phyloP scores from a whole-genome alignment of 345 rosid species.

The Pelargonium nanum region DNA sequence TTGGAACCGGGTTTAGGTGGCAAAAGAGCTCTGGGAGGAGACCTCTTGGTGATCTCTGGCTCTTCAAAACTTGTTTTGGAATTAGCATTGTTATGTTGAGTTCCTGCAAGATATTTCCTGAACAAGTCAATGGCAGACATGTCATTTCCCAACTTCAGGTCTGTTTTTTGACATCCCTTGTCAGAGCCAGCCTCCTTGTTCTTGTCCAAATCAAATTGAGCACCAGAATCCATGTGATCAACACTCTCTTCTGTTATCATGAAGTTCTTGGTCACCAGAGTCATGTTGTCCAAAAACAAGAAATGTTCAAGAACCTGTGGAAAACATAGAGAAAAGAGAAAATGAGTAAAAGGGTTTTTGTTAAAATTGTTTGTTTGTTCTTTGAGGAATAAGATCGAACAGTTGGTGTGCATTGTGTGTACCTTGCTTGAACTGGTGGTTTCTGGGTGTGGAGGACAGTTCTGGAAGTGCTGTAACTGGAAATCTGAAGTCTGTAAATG shows the following conservation, averaged over 20 bases:
- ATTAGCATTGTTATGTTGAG: not conserved
- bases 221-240: not conserved
- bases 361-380: not conserved
- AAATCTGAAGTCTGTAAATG: too few species aligned
- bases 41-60: not conserved
- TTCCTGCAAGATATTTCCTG: slow-evolving; percentile 9
- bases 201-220: too few species aligned
- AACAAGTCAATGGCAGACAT: slow-evolving; percentile 12
- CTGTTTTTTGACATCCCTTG: not conserved
- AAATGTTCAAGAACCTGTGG: too few species aligned
- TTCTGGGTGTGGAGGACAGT: too few species aligned
- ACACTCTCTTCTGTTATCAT: not conserved
- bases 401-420: not conserved
- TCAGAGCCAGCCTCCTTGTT: not conserved
- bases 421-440: too few species aligned
- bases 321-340: not conserved
- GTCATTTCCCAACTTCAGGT: not conserved
- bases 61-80: slow-evolving; percentile 12
- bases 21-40: not conserved
- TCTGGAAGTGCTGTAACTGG: too few species aligned
- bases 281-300: too few species aligned
- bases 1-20: not conserved
- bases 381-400: not conserved
- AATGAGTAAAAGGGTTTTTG: not conserved
- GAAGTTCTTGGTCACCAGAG: not conserved